Conservation (phyloP, 768 basidiomycete genomes). For the Pholiota microspora region DNA sequence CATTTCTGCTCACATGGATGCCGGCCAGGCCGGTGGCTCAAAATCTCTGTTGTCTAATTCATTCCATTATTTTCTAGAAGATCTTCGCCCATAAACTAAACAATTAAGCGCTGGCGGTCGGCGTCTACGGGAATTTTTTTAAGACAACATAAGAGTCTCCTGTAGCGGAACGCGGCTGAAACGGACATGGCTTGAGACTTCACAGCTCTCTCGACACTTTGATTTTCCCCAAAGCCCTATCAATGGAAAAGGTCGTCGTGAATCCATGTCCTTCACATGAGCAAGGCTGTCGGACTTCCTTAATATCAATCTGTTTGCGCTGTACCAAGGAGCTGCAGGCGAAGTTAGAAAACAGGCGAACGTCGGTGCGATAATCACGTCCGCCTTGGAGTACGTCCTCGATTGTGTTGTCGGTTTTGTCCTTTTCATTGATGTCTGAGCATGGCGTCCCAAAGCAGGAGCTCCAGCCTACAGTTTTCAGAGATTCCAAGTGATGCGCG, state of each 20-base stretch:
- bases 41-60: too few species aligned
- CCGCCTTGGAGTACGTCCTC: neutral
- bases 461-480: slow-evolving; percentile 51
- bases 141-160: too few species aligned
- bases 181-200: neutral
- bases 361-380: neutral
- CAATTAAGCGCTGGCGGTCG: too few species aligned
- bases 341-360: neutral
- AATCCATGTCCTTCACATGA: slow-evolving; percentile 3
- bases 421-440: slow-evolving; percentile 15
- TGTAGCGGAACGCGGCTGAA: too few species aligned
- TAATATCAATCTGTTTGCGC: neutral
- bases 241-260: slow-evolving; percentile 4
- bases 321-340: neutral
- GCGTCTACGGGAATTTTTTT: too few species aligned
- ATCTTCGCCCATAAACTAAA: too few species aligned
- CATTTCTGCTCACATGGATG: too few species aligned
- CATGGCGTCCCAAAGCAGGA: slow-evolving; percentile 30
- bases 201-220: slow-evolving; percentile 8
- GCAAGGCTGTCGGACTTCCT: neutral
- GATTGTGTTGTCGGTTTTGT: slow-evolving; percentile 8
- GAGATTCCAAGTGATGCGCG: slow-evolving; percentile 39
- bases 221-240: slow-evolving; percentile 3
- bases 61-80: too few species aligned
- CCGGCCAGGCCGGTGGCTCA: too few species aligned